These are phyloP conservation scores for Zymoseptoria crescenta DNA, from an alignment of 2,329 filamentous ascomycete genomes.

Conservation along the genomic window DNA sequence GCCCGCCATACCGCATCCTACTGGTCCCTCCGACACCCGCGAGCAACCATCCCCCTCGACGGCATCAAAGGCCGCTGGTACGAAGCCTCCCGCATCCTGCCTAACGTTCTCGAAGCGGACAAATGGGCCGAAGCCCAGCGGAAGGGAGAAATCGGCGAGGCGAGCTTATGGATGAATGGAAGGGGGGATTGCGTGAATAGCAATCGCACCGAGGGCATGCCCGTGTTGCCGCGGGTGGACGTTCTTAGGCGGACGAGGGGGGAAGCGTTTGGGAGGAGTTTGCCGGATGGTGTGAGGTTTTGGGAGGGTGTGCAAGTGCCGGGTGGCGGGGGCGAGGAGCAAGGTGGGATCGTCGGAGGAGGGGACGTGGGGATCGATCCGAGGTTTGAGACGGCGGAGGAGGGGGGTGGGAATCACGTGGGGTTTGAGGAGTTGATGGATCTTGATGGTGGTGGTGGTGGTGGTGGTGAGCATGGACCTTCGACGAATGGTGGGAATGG, in stretches of 20 bases:
- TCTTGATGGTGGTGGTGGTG: constrained; percentile 27
- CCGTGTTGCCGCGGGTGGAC: constrained; percentile 23
- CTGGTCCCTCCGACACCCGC: constrained; percentile 36
- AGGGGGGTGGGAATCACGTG: constrained; percentile 8
- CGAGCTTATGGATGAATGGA: constrained; percentile 30
- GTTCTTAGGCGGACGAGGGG: constrained; percentile 27
- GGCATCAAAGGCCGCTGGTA: constrained; percentile 56
- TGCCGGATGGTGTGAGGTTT: constrained; percentile 33
- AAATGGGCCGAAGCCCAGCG: constrained; percentile 19
- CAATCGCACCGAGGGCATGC: constrained; percentile 24
- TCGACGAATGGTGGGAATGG: too few relatives aligned
- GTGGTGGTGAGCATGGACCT: background rate
- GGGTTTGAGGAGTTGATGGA: constrained; percentile 38
- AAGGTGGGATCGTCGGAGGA: background rate
- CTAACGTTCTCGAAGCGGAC: constrained; percentile 28
- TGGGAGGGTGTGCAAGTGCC: constrained; percentile 35
- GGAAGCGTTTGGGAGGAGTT: constrained; percentile 36
- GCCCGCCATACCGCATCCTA: constrained; percentile 29
- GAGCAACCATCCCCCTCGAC: constrained; percentile 33
- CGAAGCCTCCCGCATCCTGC: constrained; percentile 46
- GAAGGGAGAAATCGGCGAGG: constrained; percentile 29
- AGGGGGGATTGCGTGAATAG: constrained; percentile 29
- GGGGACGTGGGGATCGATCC: constrained; percentile 23
- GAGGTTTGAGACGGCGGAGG: constrained; percentile 25
- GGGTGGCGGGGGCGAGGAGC: background rate